Conservation (phyloP, 1,284 basidiomycete species). For the Ustilago sp. region DNA sequence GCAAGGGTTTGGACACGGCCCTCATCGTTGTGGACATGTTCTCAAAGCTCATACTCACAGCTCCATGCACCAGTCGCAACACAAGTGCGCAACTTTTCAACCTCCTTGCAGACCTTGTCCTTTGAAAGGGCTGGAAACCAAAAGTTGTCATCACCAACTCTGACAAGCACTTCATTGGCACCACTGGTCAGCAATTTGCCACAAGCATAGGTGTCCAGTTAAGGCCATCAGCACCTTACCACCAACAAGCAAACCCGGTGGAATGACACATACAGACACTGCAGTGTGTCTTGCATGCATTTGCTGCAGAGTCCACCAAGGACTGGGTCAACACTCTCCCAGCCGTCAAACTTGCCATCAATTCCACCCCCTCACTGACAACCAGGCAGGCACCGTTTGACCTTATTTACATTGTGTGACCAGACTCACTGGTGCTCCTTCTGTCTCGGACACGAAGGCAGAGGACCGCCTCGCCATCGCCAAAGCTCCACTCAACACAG, state of each 20-base stretch:
- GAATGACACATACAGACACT: constrained; percentile 3
- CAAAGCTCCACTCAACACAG: not conserved
- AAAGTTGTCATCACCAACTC: not conserved
- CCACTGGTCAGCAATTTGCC: not conserved
- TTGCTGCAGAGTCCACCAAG: not conserved
- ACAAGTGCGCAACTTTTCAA: not conserved
- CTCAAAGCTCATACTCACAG: not conserved
- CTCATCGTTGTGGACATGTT: not conserved
- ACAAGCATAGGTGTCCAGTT: not conserved
- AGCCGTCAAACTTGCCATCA: no score
- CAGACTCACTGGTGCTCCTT: not conserved
- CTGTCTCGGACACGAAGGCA: not conserved
- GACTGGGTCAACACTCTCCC: no score
- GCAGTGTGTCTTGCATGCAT: not conserved
- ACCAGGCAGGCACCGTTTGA: not conserved
- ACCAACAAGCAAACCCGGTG: constrained; percentile 8
- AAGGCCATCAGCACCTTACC: not conserved
- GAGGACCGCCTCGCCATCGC: not conserved
- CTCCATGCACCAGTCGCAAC: not conserved
- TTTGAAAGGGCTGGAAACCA: not conserved
- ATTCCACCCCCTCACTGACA: not conserved
- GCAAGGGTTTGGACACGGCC: no score
- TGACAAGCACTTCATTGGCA: not conserved
- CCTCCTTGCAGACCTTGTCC: not conserved
- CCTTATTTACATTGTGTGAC: not conserved